Evolutionary conservation across 176 grass and related monocot genomes (phyloP).

Genomic region (Oryza nivara): DNA sequence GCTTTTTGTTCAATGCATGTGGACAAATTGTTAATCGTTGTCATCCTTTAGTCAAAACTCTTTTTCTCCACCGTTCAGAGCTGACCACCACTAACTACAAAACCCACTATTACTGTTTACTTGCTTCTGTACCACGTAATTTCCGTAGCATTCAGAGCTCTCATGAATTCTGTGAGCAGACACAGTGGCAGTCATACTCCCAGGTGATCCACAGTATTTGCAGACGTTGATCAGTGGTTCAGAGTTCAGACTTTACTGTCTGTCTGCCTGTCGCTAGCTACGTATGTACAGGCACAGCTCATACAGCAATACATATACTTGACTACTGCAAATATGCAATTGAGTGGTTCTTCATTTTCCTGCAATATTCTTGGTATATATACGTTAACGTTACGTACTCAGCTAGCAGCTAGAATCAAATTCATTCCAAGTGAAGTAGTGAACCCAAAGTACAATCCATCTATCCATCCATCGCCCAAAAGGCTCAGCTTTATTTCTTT

Average conservation of each 20-base stretch:
- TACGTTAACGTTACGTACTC: background rate
- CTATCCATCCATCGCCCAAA: background rate
- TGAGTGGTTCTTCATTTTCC: background rate
- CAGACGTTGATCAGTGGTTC: background rate
- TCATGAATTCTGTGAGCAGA: background rate
- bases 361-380: background rate
- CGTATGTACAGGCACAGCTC: background rate
- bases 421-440: background rate
- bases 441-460: background rate
- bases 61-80: slow-evolving; percentile 17
- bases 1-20: slow-evolving; percentile 39
- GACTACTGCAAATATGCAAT: slow-evolving; percentile 18
- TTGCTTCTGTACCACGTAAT: background rate
- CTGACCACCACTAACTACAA: background rate
- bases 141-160: background rate
- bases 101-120: background rate
- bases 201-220: slow-evolving; percentile 7
- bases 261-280: background rate
- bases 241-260: background rate
- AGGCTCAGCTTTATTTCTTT: background rate
- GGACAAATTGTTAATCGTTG: background rate
- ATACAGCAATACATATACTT: background rate
- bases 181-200: background rate
- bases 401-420: background rate
- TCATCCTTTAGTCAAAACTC: slow-evolving; percentile 14